Conservation (phyloP, 352 stramenopile species). For the Globisporangium canariense region DNA sequence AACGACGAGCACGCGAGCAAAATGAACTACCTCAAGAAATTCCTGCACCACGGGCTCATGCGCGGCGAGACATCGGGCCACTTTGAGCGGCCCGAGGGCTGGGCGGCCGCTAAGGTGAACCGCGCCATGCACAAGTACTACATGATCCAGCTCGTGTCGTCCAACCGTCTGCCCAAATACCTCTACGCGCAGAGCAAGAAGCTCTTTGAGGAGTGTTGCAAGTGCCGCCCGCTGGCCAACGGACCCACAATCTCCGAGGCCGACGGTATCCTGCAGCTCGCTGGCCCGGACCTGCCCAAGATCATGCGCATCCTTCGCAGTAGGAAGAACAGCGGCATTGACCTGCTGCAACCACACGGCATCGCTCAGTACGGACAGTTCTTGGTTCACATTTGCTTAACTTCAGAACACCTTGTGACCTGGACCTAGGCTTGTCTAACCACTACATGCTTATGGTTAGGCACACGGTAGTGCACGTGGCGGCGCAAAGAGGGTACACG, state of each 20-base stretch:
- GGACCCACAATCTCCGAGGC: slow-evolving; percentile 41
- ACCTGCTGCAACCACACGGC: slow-evolving; percentile 62
- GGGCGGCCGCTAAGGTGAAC: slow-evolving; percentile 52
- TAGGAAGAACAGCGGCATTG: slow-evolving; percentile 51
- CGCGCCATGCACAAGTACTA: slow-evolving; percentile 57
- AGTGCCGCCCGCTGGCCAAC: slow-evolving; percentile 50
- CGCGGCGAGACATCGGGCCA: slow-evolving; percentile 22
- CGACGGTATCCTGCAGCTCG: slow-evolving; percentile 61
- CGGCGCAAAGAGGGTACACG: slow-evolving; percentile 69
- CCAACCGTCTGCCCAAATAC: slow-evolving; percentile 42
- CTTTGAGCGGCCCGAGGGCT: slow-evolving; percentile 42
- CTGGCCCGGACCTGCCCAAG: slow-evolving; percentile 57
- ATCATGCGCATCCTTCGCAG: slow-evolving; percentile 57
- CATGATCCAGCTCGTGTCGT: slow-evolving; percentile 38
- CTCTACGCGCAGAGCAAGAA: slow-evolving; percentile 57
- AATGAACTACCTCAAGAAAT: slow-evolving; percentile 35
- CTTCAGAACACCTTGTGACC: not conserved
- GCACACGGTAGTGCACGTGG: slow-evolving; percentile 52
- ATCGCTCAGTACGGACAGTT: slow-evolving; percentile 42
- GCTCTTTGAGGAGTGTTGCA: slow-evolving; percentile 76
- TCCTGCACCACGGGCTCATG: slow-evolving; percentile 28
- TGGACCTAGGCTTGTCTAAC: not conserved
- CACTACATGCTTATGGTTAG: slow-evolving; percentile 17
- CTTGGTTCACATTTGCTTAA: not conserved
- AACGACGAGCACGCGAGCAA: slow-evolving; percentile 10